These are phyloP conservation scores for Simplicillium aogashimaense DNA, from an alignment of 2,329 filamentous ascomycete genomes.

Conservation along the genomic window DNA sequence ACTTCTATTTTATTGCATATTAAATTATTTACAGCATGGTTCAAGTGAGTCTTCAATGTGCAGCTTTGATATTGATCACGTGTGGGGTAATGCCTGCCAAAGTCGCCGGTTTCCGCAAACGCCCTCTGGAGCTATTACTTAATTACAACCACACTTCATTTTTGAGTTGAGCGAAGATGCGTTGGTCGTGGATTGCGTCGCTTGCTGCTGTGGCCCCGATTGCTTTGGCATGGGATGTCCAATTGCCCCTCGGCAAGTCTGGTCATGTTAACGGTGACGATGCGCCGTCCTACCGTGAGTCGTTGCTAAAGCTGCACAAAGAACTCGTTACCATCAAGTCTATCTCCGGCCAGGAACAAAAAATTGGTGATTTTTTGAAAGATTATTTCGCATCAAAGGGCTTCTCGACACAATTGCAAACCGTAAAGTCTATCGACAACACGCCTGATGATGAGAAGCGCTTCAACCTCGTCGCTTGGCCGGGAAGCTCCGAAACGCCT, in stretches of 20 bases:
- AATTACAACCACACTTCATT: too few relatives aligned
- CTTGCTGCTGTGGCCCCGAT: too few relatives aligned
- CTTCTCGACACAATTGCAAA: conserved; percentile 34
- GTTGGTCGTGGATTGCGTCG: too few relatives aligned
- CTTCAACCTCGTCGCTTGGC: conserved; percentile 72
- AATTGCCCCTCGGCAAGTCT: not conserved
- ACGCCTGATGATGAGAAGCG: conserved; percentile 16
- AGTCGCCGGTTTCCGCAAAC: too few relatives aligned
- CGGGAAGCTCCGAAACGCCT: conserved; percentile 30
- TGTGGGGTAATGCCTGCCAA: too few relatives aligned
- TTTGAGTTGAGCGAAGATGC: too few relatives aligned
- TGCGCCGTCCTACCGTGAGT: conserved; percentile 27
- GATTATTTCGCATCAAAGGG: conserved; percentile 47
- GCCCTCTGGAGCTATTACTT: too few relatives aligned
- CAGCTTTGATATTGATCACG: too few relatives aligned
- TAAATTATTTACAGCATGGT: too few relatives aligned
- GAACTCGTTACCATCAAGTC: conserved; percentile 67
- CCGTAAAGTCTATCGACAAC: conserved; percentile 21
- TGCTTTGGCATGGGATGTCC: too few relatives aligned
- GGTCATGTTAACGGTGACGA: conserved; percentile 7
- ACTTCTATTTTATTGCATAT: too few relatives aligned
- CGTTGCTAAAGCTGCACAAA: conserved; percentile 63
- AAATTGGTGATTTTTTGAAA: conserved; percentile 58
- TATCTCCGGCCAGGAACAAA: conserved; percentile 57
- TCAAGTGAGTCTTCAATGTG: too few relatives aligned